Evolutionary conservation across 306 rosid genomes (phyloP).

Genomic region (Glycine tomentella): DNA sequence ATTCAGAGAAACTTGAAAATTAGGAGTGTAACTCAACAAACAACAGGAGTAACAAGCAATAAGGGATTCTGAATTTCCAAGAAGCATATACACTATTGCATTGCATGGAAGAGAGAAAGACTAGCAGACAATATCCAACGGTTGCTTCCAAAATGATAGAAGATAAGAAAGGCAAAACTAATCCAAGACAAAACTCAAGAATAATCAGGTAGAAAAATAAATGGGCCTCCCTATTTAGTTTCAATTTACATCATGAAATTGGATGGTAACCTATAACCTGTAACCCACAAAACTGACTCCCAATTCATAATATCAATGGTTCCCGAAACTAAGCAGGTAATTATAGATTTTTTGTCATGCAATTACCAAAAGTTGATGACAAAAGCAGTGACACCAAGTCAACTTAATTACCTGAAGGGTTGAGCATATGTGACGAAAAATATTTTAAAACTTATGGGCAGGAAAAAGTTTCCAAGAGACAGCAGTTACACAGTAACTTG

Average conservation of each 20-base stretch:
- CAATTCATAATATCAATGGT: slow-evolving; percentile 2
- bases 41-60: too few relatives aligned
- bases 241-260: too few relatives aligned
- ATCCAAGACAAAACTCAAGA: too few relatives aligned
- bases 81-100: too few relatives aligned
- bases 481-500: neutral
- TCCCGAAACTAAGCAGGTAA: slow-evolving; percentile 1
- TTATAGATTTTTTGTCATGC: neutral
- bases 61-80: too few relatives aligned
- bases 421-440: neutral
- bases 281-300: neutral
- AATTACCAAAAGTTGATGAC: slow-evolving; percentile 13
- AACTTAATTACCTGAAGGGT: slow-evolving; percentile 1
- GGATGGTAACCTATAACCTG: too few relatives aligned
- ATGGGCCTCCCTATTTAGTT: too few relatives aligned
- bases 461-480: neutral
- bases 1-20: slow-evolving; percentile 6
- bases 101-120: too few relatives aligned
- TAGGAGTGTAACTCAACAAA: neutral
- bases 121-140: too few relatives aligned
- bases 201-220: too few relatives aligned
- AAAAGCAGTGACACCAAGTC: neutral
- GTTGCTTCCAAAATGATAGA: too few relatives aligned
- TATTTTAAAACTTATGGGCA: neutral
- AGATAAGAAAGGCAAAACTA: too few relatives aligned